Evolutionary conservation across 495 filamentous ascomycete species (phyloP), one percentile per base, ranked within the genome.

Genomic region (Copromyces sp.): DNA sequence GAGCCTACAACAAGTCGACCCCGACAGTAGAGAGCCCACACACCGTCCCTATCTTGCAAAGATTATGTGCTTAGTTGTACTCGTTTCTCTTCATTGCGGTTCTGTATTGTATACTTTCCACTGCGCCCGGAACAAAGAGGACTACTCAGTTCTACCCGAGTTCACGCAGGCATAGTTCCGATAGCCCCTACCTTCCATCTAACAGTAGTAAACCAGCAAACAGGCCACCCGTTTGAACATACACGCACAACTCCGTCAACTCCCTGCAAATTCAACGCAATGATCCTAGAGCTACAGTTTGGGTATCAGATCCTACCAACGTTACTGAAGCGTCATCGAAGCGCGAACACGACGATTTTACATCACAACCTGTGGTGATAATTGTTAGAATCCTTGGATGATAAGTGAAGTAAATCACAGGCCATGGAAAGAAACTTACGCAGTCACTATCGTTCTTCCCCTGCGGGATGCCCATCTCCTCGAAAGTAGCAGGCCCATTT

Each of bases 401-500:
- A 40, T 37, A 44, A 24, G 8, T 1, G 24, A 24, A 24, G 24
- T 24, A n/a, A 40, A 69, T 74, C 47, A 12, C 6, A 65, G 9
- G 17, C 68, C 17, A 71, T 3, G 9, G 9, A 5, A 61, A 14
- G 20, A 44, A 47, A 81, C 94, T 89, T 90, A 97, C 95, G 82
- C 95, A 99, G 81, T 98, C 95, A 74, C 87, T 87, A 41, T 97
- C 92, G 73, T 91, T 87, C 80, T 93, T 92, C 39, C 85, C 89
- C 75, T 87, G 85, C 16, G 93, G 92, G 75, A 99, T 93, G 70
- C 95, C 95, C 95, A 99, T 99, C 78, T 95, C 94, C 78, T 98
- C 95, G 79, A 99, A 99, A 3, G 95, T 99, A 80, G 96, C 93
- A 4, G 95, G 95, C 11, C 96, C 95, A 79, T 93, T 92, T 68